A percentile compares a stretch with the other conserved stretches of the same genome.
phyloP scores from a whole-genome alignment of 176 grass and related monocot genomes.

The Zizania latifolia region DNA sequence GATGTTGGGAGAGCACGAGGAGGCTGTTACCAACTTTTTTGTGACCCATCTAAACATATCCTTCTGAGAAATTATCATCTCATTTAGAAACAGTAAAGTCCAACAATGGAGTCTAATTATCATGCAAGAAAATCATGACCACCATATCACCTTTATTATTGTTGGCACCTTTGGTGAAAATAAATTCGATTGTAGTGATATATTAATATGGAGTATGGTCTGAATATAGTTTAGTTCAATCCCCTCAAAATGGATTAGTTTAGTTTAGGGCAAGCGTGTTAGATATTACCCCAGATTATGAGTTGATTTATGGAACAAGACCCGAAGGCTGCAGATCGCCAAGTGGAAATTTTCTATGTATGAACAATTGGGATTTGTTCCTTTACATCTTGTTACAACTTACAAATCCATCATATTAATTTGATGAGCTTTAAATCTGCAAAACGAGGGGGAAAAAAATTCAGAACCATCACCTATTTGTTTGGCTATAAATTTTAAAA shows the following conservation, averaged over 20 bases:
- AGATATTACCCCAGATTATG: not conserved
- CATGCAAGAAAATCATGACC: not conserved
- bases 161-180: not conserved
- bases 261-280: not conserved
- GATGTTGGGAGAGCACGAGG: not conserved
- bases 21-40: not conserved
- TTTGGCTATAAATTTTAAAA: not conserved
- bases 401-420: slow-evolving; percentile 15
- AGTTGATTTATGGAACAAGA: not conserved
- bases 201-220: not conserved
- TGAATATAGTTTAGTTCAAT: not conserved
- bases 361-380: not conserved
- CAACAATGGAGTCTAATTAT: not conserved
- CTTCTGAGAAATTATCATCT: not conserved
- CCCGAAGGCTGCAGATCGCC: not conserved
- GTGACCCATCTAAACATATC: not conserved
- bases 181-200: not conserved
- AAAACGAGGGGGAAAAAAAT: slow-evolving; percentile 5
- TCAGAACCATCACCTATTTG: not conserved
- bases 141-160: not conserved
- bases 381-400: slow-evolving; percentile 1
- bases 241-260: not conserved
- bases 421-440: slow-evolving; percentile 5
- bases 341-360: not conserved
- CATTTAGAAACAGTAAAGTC: not conserved